Base-by-base conservation (phyloP, 2,329 filamentous ascomycete genomes). In the Rhynchosporium graminicola region DNA sequence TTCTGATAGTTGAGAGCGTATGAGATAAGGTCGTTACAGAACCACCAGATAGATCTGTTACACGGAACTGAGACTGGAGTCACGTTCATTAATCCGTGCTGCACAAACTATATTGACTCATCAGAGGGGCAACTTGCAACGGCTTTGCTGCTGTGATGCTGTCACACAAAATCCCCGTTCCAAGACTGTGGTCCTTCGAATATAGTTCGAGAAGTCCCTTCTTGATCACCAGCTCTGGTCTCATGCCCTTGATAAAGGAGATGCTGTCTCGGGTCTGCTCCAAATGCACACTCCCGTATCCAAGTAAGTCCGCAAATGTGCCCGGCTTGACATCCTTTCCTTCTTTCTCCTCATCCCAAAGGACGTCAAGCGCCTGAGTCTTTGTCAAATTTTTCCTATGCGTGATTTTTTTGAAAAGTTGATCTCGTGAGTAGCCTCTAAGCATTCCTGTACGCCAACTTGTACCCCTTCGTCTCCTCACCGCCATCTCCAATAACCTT, bases 291-390 rank as follows among this genome's bases (percentile, higher is more conserved):
- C 69, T 73, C 9, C 71, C 72, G 45, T 74, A 72, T 42, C 74
- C 59, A 10, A 75, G 55, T 42, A 73, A 72, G 3, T 69, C 69
- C 2, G 71, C 73, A 63, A 74, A 75, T 10, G 72, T 75, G 6
- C 65, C 71, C 13, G 71, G 68, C 20, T 65, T 65, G 13, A 68
- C 70, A 59, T 77, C 75, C 63, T 71, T 72, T 3, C 70, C 65
- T 12, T 71, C 66, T 56, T 75, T 70, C 36, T 73, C 71, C 52
- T 69, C 40, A 47, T 74, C 75, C 75, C 74, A 76, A 3, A 75
- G 59, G 28, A 71, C 69, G 1, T 74, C 74, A 29, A 75, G 67
- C 51, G 70, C 73, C 48, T 69, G 72, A 5, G 72, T 70, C 15
- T 73, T 59, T 9, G 69, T 69, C 4, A 69, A 68, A 4, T 68